A percentile compares a stretch with the other conserved stretches of the same genome.
Conservation (phyloP, 164 flowering plant species). For the Umbellularia californica region DNA sequence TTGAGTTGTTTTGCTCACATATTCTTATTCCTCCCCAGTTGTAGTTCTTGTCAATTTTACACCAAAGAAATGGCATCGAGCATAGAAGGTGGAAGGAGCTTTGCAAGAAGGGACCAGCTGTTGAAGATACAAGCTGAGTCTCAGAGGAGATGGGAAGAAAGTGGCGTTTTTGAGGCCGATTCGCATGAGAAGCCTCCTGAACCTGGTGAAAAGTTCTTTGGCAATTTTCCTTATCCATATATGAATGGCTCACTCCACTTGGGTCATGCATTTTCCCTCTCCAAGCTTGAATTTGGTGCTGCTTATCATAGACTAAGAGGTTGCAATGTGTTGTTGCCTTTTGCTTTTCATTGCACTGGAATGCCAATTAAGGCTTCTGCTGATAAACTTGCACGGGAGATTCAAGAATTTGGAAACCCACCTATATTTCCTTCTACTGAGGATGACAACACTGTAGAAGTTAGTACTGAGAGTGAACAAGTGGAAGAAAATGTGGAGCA, state of each 20-base stretch:
- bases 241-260: slow-evolving; percentile 89
- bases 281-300: slow-evolving; percentile 89
- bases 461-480: slow-evolving; percentile 14
- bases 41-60: neutral
- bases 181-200: slow-evolving; percentile 46
- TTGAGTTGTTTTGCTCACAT: neutral
- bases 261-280: slow-evolving; percentile 91
- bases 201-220: slow-evolving; percentile 77
- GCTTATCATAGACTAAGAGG: slow-evolving; percentile 84
- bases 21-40: neutral
- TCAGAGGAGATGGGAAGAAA: slow-evolving; percentile 61
- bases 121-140: slow-evolving; percentile 61
- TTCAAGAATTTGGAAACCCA: slow-evolving; percentile 53
- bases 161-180: slow-evolving; percentile 61
- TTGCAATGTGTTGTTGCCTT: slow-evolving; percentile 78
- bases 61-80: slow-evolving; percentile 35
- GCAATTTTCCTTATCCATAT: slow-evolving; percentile 89
- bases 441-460: slow-evolving; percentile 29
- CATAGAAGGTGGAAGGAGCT: slow-evolving; percentile 55
- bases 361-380: slow-evolving; percentile 98
- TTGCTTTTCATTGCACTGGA: slow-evolving; percentile 92
- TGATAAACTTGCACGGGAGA: slow-evolving; percentile 69
- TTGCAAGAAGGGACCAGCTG: slow-evolving; percentile 69
- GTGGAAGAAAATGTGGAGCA: slow-evolving; percentile 31
- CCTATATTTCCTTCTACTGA: slow-evolving; percentile 45